phyloP scores from a whole-genome alignment of 169 alveolate species.

The Blepharisma undulans region DNA sequence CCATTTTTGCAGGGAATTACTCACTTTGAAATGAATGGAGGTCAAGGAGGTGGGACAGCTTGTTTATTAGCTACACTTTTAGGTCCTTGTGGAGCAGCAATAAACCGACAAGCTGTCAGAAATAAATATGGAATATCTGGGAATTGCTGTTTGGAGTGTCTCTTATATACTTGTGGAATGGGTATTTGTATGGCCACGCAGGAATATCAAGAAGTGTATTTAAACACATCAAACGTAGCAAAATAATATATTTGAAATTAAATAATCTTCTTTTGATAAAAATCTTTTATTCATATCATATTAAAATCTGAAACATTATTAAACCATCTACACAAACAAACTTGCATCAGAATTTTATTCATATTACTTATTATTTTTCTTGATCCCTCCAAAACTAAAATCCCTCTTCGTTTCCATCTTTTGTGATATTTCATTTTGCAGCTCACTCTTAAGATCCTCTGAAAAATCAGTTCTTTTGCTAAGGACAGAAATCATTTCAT shows the following conservation, averaged over 20 bases:
- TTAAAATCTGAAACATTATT: not conserved
- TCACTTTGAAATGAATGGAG: not conserved
- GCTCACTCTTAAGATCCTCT: not conserved
- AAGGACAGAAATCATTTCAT: not conserved
- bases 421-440: not conserved
- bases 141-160: slow-evolving; percentile 4
- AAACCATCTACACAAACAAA: not conserved
- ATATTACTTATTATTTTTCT: not conserved
- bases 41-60: not conserved
- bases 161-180: not conserved
- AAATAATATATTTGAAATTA: not conserved
- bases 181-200: not conserved
- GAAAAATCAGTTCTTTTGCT: not conserved
- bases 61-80: not conserved
- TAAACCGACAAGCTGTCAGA: slow-evolving; percentile 6
- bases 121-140: slow-evolving; percentile 21
- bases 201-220: not conserved
- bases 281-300: not conserved
- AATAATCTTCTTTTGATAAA: not conserved
- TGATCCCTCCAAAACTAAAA: not conserved
- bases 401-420: not conserved
- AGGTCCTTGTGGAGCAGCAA: slow-evolving; percentile 6
- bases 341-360: not conserved
- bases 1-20: not conserved
- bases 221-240: not conserved